Evolutionary conservation across 2,329 filamentous ascomycete genomes (phyloP).

Genomic region (Aspergillus brasiliensis): DNA sequence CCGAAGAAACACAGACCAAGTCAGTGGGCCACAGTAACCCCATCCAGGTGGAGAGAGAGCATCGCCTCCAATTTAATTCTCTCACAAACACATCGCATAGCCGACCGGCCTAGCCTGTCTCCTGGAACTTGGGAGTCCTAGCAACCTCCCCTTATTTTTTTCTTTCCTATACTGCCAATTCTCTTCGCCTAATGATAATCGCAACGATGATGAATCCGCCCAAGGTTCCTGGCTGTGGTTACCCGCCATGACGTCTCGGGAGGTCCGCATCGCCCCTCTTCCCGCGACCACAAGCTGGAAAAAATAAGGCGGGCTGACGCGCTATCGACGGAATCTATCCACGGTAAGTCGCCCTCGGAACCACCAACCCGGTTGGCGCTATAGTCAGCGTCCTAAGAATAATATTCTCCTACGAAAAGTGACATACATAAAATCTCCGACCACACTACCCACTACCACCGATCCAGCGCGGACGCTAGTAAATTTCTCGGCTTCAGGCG

Average conservation of each 20-base stretch:
- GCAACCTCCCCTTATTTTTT: background rate
- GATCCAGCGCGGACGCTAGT: slow-evolving; percentile 7
- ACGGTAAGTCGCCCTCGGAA: background rate
- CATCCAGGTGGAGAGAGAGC: background rate
- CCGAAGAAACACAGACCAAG: background rate
- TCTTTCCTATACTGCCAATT: too few relatives aligned
- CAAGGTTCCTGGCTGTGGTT: background rate
- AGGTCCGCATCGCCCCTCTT: background rate
- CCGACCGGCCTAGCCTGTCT: background rate
- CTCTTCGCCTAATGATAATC: slow-evolving; percentile 1
- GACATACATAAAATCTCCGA: slow-evolving; percentile 8
- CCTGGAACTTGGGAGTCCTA: background rate
- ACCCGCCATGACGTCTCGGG: slow-evolving; percentile 3
- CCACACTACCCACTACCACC: background rate
- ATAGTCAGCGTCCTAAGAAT: slow-evolving; percentile 1
- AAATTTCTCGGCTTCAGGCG: slow-evolving; percentile 7
- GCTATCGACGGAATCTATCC: slow-evolving; percentile 3
- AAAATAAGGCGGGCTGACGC: background rate
- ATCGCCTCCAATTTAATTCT: background rate
- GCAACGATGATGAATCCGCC: background rate
- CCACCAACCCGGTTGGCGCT: background rate
- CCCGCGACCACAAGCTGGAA: background rate
- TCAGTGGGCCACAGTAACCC: background rate
- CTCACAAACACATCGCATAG: background rate
- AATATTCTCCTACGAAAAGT: background rate